Conservation (phyloP, 768 basidiomycete genomes). For the Termitomyces sp. region DNA sequence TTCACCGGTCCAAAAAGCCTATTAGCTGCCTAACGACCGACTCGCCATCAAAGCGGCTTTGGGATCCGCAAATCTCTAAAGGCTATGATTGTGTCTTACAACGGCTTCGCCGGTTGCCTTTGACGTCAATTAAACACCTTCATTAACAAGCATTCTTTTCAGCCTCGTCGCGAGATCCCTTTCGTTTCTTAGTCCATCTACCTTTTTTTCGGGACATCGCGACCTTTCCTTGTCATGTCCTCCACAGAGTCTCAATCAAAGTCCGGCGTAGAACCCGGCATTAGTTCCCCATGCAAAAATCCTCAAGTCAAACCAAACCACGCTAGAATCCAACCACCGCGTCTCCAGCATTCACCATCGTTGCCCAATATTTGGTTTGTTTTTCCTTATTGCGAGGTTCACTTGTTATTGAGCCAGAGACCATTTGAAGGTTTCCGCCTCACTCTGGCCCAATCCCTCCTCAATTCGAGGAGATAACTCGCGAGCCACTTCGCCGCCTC, state of each 20-base stretch:
- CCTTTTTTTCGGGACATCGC: slow-evolving; percentile 20
- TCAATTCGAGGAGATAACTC: slow-evolving; percentile 23
- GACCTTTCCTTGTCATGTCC: slow-evolving; percentile 25
- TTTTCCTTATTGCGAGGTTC: background rate
- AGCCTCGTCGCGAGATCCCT: slow-evolving; percentile 25
- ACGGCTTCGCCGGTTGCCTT: slow-evolving; percentile 28
- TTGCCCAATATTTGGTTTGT: slow-evolving; percentile 65
- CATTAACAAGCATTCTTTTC: slow-evolving; percentile 28
- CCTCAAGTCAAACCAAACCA: slow-evolving; percentile 11
- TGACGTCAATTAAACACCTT: slow-evolving; percentile 44
- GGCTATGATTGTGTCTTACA: slow-evolving; percentile 21
- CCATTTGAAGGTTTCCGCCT: slow-evolving; percentile 37
- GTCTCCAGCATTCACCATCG: slow-evolving; percentile 61
- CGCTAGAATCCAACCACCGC: slow-evolving; percentile 32
- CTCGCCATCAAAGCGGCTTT: slow-evolving; percentile 31
- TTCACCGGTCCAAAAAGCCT: slow-evolving; percentile 20
- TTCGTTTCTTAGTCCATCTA: slow-evolving; percentile 19
- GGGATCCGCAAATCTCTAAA: slow-evolving; percentile 38
- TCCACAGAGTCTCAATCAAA: slow-evolving; percentile 16
- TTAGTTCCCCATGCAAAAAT: slow-evolving; percentile 19
- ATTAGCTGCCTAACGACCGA: slow-evolving; percentile 31
- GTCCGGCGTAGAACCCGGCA: slow-evolving; percentile 22
- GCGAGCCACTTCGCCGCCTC: slow-evolving; percentile 24
- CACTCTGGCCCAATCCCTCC: slow-evolving; percentile 38
- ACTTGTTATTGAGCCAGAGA: background rate